A percentile compares a stretch with the other conserved stretches of the same genome.
phyloP scores from a whole-genome alignment of 768 basidiomycete species.

The Kwoniella dejecticola region DNA sequence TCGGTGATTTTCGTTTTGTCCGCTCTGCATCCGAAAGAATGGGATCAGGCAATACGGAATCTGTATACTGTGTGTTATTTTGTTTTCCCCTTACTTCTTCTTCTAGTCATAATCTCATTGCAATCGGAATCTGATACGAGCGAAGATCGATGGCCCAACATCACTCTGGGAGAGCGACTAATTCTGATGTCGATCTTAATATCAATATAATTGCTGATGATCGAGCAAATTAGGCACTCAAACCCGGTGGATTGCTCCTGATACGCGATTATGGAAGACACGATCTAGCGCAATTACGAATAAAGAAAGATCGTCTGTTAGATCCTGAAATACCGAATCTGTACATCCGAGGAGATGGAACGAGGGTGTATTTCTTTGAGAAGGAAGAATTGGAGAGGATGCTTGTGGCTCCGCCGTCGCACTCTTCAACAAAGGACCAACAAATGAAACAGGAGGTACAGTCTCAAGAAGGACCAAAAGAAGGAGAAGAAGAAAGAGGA shows the following conservation, averaged over 20 bases:
- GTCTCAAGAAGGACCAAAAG: too few relatives aligned
- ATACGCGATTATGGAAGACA: slow-evolving; percentile 94
- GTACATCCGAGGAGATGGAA: slow-evolving; percentile 95
- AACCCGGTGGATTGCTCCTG: slow-evolving; percentile 79
- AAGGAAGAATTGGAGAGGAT: slow-evolving; percentile 37
- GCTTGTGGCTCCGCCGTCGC: slow-evolving; percentile 13
- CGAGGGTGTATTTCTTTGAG: slow-evolving; percentile 90
- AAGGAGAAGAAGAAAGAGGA: too few relatives aligned
- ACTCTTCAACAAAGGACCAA: too few relatives aligned
- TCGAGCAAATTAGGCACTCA: slow-evolving; percentile 83
- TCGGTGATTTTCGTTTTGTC: slow-evolving; percentile 93
- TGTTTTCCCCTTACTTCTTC: neutral
- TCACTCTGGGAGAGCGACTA: too few relatives aligned
- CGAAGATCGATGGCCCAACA: too few relatives aligned
- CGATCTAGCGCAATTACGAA: slow-evolving; percentile 90
- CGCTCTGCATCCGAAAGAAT: slow-evolving; percentile 90
- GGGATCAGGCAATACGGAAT: slow-evolving; percentile 78
- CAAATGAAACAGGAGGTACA: too few relatives aligned
- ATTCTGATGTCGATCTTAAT: too few relatives aligned
- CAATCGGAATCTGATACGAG: too few relatives aligned
- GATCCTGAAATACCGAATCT: slow-evolving; percentile 74
- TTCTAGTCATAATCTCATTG: too few relatives aligned
- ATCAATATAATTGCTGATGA: neutral
- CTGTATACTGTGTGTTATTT: slow-evolving; percentile 65
- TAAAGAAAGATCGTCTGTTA: slow-evolving; percentile 81